Percentiles rank a stretch among this genome's conserved stretches.
Conservation (phyloP, 177 flowering plant species). For the Vitis hybrid region DNA sequence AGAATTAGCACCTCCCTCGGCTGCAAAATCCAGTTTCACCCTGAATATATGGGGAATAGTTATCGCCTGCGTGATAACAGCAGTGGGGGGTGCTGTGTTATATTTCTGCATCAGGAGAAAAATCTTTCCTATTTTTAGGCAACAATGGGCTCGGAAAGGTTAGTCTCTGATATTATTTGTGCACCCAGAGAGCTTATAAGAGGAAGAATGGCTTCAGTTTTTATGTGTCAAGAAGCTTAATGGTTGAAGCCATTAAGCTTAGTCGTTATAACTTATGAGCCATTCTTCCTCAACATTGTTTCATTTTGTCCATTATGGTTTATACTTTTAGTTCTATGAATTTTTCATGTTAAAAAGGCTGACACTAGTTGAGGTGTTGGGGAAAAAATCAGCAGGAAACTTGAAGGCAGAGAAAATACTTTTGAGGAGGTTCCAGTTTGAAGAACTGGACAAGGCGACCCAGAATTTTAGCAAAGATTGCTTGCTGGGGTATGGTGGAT, state of each 20-base stretch:
- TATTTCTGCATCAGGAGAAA: slow-evolving; percentile 25
- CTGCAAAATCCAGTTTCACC: neutral
- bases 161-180: slow-evolving; percentile 9
- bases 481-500: slow-evolving; percentile 64
- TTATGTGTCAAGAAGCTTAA: too few relatives aligned
- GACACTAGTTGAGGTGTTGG: neutral
- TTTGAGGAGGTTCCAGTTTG: slow-evolving; percentile 47
- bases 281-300: neutral
- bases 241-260: too few relatives aligned
- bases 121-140: slow-evolving; percentile 8
- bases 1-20: neutral
- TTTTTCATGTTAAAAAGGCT: neutral
- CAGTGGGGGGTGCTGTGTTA: slow-evolving; percentile 20
- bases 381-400: slow-evolving; percentile 4
- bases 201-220: too few relatives aligned
- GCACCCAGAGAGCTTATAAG: neutral
- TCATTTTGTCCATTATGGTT: neutral
- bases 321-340: neutral
- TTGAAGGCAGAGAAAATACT: slow-evolving; percentile 24
- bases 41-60: slow-evolving; percentile 20
- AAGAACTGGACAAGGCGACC: slow-evolving; percentile 63
- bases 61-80: slow-evolving; percentile 9
- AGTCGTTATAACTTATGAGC: too few relatives aligned
- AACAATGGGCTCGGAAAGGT: slow-evolving; percentile 19
- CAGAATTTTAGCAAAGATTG: slow-evolving; percentile 53